Conservation (phyloP, 768 basidiomycete genomes). For the Phaffia australis region DNA sequence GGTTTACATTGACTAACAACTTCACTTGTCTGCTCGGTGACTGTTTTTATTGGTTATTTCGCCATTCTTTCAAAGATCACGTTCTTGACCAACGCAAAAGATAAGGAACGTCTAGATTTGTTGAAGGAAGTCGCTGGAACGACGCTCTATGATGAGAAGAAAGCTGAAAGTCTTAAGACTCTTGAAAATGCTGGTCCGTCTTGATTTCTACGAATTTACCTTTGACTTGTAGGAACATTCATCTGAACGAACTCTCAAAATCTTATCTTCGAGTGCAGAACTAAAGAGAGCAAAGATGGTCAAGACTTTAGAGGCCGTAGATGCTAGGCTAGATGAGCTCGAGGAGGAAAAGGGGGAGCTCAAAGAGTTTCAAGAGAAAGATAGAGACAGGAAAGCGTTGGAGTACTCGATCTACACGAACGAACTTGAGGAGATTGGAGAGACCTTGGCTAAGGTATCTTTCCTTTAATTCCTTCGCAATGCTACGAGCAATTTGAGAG, state of each 20-base stretch:
- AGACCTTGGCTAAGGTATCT: constrained; percentile 69
- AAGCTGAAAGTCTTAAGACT: constrained; percentile 82
- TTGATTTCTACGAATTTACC: neutral
- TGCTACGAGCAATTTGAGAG: neutral
- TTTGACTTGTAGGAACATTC: neutral
- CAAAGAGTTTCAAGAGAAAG: constrained; percentile 87
- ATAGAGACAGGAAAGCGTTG: constrained; percentile 82
- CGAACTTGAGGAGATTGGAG: constrained; percentile 78
- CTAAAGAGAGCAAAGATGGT: constrained; percentile 81
- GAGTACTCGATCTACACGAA: constrained; percentile 90
- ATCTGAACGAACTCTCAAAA: no score
- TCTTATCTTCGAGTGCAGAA: constrained; percentile 40
- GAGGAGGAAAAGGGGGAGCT: constrained; percentile 98
- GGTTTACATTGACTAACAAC: neutral
- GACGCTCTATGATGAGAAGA: constrained; percentile 91
- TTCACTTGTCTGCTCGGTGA: neutral
- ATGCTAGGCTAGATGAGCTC: constrained; percentile 74
- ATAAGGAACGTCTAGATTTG: constrained; percentile 82
- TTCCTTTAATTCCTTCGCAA: constrained; percentile 40
- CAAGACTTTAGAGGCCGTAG: constrained; percentile 81
- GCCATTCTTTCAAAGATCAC: constrained; percentile 59
- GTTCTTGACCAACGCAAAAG: constrained; percentile 90
- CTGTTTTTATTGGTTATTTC: neutral
- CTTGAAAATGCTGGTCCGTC: constrained; percentile 72
- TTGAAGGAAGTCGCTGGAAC: constrained; percentile 98